phyloP scores from a whole-genome alignment of 1,284 basidiomycete genomes.

The Flammula alnicola region DNA sequence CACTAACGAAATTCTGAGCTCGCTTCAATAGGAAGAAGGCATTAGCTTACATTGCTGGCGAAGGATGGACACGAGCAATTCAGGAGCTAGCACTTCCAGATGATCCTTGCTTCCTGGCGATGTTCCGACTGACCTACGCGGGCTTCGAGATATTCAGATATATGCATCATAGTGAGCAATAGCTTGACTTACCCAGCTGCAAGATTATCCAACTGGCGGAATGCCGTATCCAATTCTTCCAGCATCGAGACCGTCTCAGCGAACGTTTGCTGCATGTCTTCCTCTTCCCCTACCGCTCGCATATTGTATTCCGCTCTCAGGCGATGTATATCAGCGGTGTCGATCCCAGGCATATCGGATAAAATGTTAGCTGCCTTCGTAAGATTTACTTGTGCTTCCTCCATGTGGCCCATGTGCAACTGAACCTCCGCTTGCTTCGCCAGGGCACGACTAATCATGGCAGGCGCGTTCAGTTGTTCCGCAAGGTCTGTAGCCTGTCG shows the following conservation, averaged over 20 bases:
- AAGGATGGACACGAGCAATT: slow-evolving; percentile 68
- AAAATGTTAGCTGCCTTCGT: slow-evolving; percentile 54
- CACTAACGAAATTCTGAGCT: slow-evolving; percentile 47
- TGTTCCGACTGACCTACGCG: slow-evolving; percentile 47
- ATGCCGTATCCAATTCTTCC: slow-evolving; percentile 58
- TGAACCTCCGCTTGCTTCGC: slow-evolving; percentile 72
- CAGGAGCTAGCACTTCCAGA: slow-evolving; percentile 68
- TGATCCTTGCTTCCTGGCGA: slow-evolving; percentile 35
- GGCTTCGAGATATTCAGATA: slow-evolving; percentile 32
- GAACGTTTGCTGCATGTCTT: slow-evolving; percentile 56
- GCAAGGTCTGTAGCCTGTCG: slow-evolving; percentile 76
- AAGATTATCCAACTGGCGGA: slow-evolving; percentile 56
- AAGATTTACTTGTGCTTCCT: slow-evolving; percentile 58
- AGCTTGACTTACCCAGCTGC: slow-evolving; percentile 44
- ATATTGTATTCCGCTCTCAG: slow-evolving; percentile 65
- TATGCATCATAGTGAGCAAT: slow-evolving; percentile 1
- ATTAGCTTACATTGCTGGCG: slow-evolving; percentile 72
- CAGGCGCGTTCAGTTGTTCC: slow-evolving; percentile 64
- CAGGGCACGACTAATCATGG: slow-evolving; percentile 66
- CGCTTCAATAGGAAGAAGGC: neutral
- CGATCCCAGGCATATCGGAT: slow-evolving; percentile 50
- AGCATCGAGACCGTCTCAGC: slow-evolving; percentile 57
- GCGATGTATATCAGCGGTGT: slow-evolving; percentile 65
- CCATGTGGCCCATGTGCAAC: slow-evolving; percentile 61
- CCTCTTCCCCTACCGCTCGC: slow-evolving; percentile 52